Base-by-base conservation (phyloP, 148 eudicot genomes). In the Cornus controversa region DNA sequence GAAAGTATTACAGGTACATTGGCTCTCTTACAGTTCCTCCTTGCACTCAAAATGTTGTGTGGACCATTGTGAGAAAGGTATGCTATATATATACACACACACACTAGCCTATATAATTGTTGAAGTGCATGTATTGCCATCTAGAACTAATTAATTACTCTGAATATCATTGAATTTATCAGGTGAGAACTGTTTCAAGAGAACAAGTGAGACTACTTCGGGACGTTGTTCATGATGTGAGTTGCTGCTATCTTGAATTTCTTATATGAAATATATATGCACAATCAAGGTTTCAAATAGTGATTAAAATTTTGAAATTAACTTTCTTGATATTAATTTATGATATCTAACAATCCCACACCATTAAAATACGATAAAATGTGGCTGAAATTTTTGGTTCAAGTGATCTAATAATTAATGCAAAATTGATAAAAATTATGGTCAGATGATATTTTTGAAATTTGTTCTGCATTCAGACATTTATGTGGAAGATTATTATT, bases 21-120 rank as follows among this genome's bases (percentile, higher is more conserved):
- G 90, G 90, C 66, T 87, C 90, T 37, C 84, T 87, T 27, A 87
- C 90, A 1, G 64, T 47, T 73, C 90, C 90, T 53, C 87, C 84
- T 18, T 87, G 90, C 76, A 69, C 80, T 23, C 69, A 87, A 80
- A 27, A 79, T 64, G 79, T 87, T 69, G 66, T 69, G 23, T 87
- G 90, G 90, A 80, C 84, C 24, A 81, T 87, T n/a, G 63, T 72
- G 4, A 82, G 74, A 24, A 69, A 80, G 85, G 87, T 87, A 67
- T 27, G 31, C 29, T 24, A 10, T 8, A 40, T 40, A 40, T 40
- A 40, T 40, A 40, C 4, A 31, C 4, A 31, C 4, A 31, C 4
- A 31, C 4, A 16, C 8, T n/a, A 8, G 14, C 26, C 9, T 53
- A 24, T 4, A 0, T 5, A 9, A n/a, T 31, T 31, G 22, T 26